Base-by-base conservation (phyloP, 75 land plant species). In the Selaginella moellendorffii region DNA sequence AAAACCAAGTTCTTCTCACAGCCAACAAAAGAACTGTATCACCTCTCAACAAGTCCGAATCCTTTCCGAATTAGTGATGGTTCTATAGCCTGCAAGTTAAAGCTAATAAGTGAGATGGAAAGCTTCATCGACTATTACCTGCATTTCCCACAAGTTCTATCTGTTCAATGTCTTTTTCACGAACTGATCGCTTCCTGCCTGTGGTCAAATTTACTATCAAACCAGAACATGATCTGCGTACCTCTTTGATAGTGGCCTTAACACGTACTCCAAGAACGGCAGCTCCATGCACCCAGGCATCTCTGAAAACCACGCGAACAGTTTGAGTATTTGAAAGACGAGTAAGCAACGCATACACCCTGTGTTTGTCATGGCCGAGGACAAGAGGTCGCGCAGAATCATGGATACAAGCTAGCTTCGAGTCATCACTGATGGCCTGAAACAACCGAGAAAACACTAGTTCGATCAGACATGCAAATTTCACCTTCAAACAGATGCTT, bases 231-330 rank as follows among this genome's bases (percentile, higher is more conserved):
- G 46, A 14, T 36, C 5, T 27, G 25, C 26, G 9, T 31, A 95
- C 99, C 97, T 95, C 97, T 74, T 95, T 95, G 42, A 95, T 95
- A 31, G 99, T 95, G 71, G 97, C 99, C 77, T 95, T 89, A 1
- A 79, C 87, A 76, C 96, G 99, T 53, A 95, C 99, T 66, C 99
- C 99, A 66, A 95, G 86, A 24, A 95, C 99, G 56, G 99, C 99
- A 69, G 99, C 99, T 22, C 99, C 99, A 79, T 80, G 71, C 63
- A 74, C 36, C 76, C 75, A 72, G 46, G 79, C 99, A 80, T 95
- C 99, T 69, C 66, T 77, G 53, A 95, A 62, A 27, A 95, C 99
- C 99, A n/a, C n/a, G n/a, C n/a, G n/a, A n/a, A n/a, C n/a, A n/a
- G n/a, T n/a, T n/a, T n/a, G n/a, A n/a, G n/a, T n/a, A n/a, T n/a